These are phyloP conservation scores for Cenchrus fungigraminus DNA, from an alignment of 176 grass and related monocot genomes.

Conservation along the genomic window DNA sequence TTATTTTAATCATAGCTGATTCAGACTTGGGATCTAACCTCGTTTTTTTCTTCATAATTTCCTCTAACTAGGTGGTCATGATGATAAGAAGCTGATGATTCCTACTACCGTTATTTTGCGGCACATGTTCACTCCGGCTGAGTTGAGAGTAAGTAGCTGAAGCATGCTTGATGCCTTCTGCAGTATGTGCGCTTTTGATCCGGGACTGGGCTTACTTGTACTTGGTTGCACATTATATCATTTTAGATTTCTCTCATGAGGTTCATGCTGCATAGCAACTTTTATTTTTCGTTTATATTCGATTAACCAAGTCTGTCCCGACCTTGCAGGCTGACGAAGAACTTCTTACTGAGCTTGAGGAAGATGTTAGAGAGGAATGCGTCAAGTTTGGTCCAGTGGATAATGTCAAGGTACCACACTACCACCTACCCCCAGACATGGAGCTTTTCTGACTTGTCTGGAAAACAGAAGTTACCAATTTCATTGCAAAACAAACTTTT, in stretches of 20 bases:
- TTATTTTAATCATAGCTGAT: slow-evolving; percentile 30
- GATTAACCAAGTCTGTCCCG: slow-evolving; percentile 44
- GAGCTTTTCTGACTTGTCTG: background rate
- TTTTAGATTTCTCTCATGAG: slow-evolving; percentile 12
- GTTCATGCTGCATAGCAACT: slow-evolving; percentile 32
- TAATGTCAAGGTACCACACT: slow-evolving; percentile 63
- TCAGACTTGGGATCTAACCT: background rate
- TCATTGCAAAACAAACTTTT: background rate
- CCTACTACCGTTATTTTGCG: slow-evolving; percentile 71
- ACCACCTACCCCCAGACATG: background rate
- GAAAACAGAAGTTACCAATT: background rate
- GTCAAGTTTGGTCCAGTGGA: slow-evolving; percentile 74
- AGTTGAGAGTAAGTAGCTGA: slow-evolving; percentile 71
- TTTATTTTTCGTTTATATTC: slow-evolving; percentile 20
- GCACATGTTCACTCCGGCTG: slow-evolving; percentile 84
- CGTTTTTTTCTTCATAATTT: slow-evolving; percentile 16
- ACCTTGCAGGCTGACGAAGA: slow-evolving; percentile 75
- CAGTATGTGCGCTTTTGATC: slow-evolving; percentile 7
- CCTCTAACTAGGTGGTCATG: slow-evolving; percentile 78
- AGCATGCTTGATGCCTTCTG: slow-evolving; percentile 1
- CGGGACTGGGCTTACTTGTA: background rate
- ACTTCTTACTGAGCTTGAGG: slow-evolving; percentile 81
- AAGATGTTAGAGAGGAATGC: slow-evolving; percentile 91
- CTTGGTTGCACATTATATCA: background rate
- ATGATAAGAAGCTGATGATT: slow-evolving; percentile 85